phyloP scores from a whole-genome alignment of 345 rosid genomes.

The Firmiana major region DNA sequence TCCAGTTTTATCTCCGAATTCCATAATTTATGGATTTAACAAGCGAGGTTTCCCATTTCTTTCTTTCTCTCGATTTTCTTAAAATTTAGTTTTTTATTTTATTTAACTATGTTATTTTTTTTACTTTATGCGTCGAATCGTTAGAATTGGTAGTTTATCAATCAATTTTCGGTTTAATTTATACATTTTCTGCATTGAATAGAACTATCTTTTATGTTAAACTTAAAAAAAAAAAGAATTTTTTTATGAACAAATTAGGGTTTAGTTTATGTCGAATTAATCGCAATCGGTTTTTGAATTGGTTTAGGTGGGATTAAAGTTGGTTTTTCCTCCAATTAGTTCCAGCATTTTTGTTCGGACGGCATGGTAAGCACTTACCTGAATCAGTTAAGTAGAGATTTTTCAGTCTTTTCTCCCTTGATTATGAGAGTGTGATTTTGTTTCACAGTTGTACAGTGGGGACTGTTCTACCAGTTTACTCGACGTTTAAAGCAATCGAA shows the following conservation, averaged over 20 bases:
- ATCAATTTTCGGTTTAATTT: neutral
- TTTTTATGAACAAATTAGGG: neutral
- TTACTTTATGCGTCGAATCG: neutral
- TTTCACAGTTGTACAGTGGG: slow-evolving; percentile 72
- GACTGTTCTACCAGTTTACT: slow-evolving; percentile 74
- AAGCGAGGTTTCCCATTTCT: slow-evolving; percentile 21
- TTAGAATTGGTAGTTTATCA: neutral
- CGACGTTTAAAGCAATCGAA: slow-evolving; percentile 85
- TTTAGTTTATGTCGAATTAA: neutral
- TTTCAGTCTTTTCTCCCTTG: neutral
- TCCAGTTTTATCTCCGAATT: neutral
- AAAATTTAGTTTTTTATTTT: too few species aligned
- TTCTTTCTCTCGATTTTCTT: neutral
- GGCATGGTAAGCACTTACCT: slow-evolving; percentile 55
- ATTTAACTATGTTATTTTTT: neutral
- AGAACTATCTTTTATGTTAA: neutral
- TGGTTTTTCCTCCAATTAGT: slow-evolving; percentile 62
- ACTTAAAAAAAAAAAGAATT: neutral
- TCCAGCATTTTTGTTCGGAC: slow-evolving; percentile 72
- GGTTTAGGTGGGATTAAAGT: slow-evolving; percentile 64
- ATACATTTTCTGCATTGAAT: neutral
- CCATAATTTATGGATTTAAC: slow-evolving; percentile 19
- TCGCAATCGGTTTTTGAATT: neutral
- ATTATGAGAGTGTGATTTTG: slow-evolving; percentile 7
- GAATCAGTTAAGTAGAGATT: neutral